Base-by-base conservation (phyloP, 2,329 filamentous ascomycete species). In the Sporothrix euskadiensis region DNA sequence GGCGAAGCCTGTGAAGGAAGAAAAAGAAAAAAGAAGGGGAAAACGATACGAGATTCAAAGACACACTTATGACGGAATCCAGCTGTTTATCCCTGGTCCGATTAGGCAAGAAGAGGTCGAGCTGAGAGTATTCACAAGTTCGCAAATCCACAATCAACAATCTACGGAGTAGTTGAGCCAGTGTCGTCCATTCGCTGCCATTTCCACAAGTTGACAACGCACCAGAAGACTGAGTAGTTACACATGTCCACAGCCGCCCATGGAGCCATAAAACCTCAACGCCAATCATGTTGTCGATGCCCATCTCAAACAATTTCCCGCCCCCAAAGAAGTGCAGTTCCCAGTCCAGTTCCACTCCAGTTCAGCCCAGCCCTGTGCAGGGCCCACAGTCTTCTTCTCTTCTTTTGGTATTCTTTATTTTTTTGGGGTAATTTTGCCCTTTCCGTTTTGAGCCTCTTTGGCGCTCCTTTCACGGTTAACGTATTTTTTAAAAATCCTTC, bases 341-440 rank as follows among this genome's bases (percentile, higher is more conserved):
- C 26, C 26, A 26, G 26, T 26, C 26, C 26, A 26, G 61, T 14
- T 65, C 35, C 35, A 44, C 7, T 54, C n/a, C 39, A 66, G 61
- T 47, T 66, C 39, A 66, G n/a, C 61, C 57, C 35, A 63, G 19
- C 32, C 35, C 32, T 63, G 57, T 66, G 35, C 61, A 66, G 61
- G 41, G 16, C 22, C 61, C 35, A 5, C 61, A 26, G 22, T 63
- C 56, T 63, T 54, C n/a, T 52, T 71, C n/a, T 41, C 26, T 71
- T 71, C 57, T 71, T 71, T 71, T 47, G 32, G 22, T 39, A 35
- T 39, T 71, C 41, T 63, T n/a, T 71, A 16, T 63, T 26, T 61
- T 26, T 26, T 26, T 26, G 1, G 26, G 26, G 26, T 26, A 26
- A 19, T 49, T 61, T 19, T 19, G 44, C n/a, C 44, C 16, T 26